Evolutionary conservation across 2,329 filamentous ascomycete genomes (phyloP), one percentile per base, ranked within the genome.

Genomic region (Curvularia spicifera): DNA sequence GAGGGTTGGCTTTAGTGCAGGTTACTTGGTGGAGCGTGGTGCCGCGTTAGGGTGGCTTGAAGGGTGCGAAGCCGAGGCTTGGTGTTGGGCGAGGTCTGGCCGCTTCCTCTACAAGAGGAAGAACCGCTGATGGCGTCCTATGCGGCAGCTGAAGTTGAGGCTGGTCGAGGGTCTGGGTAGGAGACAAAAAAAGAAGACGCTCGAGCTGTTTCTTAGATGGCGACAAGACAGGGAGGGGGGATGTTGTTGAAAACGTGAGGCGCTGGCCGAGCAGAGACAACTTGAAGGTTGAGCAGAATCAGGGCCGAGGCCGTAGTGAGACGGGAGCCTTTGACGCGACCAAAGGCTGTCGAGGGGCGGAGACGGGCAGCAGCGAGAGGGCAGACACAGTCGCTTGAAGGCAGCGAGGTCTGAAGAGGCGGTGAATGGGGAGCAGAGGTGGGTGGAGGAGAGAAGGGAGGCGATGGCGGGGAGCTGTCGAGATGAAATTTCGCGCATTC

Each of bases 81-180:
- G 89, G 88, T 87, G 91, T 74, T 73, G 77, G 91, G 89, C 92
- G 90, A 92, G 91, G 91, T 90, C 92, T 94, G 90, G 90, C 92
- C 91, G 64, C 95, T 96, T 94, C 95, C 95, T 93, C 94, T 81
- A 83, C 84, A 84, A 95, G 94, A 97, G 93, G 94, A 98, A 98
- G 94, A 96, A 93, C 90, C 91, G 89, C 86, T 87, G 87, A 89
- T 89, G 87, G 87, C 89, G 90, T 96, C 91, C 92, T 98, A 99
- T 99, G 94, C 95, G 95, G 95, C 95, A 98, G 94, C 91, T 96
- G 90, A 86, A 83, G 81, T 80, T 82, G 81, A 81, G 85, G 80
- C 79, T 85, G 81, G 78, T 82, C 85, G 79, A 84, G 85, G 68
- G 76, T 78, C 67, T 69, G 70, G 73, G 75, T 76, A 73, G 75